These are phyloP conservation scores for Trichoderma oligosporum DNA, from an alignment of 2,329 filamentous ascomycete genomes.

Conservation along the genomic window DNA sequence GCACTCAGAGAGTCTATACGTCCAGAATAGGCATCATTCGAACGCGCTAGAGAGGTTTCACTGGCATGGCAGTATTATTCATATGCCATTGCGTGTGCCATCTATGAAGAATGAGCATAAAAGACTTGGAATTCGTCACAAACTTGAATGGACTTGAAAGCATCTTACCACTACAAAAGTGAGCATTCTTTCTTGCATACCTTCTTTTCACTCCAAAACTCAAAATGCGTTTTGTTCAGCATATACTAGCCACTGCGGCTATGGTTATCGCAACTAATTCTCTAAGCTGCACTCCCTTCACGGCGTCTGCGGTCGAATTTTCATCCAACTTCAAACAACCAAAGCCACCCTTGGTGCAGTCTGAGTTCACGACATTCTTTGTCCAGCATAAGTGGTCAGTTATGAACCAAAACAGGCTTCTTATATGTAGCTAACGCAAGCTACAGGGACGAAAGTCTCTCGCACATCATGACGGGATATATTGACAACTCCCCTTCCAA, in stretches of 20 bases:
- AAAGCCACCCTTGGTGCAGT: constrained; percentile 30
- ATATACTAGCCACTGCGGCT: not conserved
- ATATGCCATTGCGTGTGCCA: not conserved
- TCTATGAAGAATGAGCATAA: not conserved
- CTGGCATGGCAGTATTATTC: not conserved
- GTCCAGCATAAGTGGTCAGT: constrained; percentile 39
- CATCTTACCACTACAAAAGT: not conserved
- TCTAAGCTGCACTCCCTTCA: constrained; percentile 25
- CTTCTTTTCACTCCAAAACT: not conserved
- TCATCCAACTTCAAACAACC: constrained; percentile 34
- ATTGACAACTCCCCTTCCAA: constrained; percentile 35
- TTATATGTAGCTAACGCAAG: not conserved
- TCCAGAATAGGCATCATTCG: not conserved
- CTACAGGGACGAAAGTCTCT: constrained; percentile 35
- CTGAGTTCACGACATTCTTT: constrained; percentile 33
- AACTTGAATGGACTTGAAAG: fast-evolving
- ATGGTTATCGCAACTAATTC: not conserved
- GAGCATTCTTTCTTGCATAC: not conserved
- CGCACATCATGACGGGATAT: constrained; percentile 37
- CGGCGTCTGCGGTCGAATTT: constrained; percentile 28
- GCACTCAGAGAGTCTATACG: not conserved
- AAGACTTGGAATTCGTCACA: not conserved
- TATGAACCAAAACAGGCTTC: not conserved
- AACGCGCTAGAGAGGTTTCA: not conserved
- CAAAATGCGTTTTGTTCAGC: not conserved